Evolutionary conservation across 2,329 filamentous ascomycete genomes (phyloP), one percentile per base, ranked within the genome.

Genomic region (Penicillium sp.): DNA sequence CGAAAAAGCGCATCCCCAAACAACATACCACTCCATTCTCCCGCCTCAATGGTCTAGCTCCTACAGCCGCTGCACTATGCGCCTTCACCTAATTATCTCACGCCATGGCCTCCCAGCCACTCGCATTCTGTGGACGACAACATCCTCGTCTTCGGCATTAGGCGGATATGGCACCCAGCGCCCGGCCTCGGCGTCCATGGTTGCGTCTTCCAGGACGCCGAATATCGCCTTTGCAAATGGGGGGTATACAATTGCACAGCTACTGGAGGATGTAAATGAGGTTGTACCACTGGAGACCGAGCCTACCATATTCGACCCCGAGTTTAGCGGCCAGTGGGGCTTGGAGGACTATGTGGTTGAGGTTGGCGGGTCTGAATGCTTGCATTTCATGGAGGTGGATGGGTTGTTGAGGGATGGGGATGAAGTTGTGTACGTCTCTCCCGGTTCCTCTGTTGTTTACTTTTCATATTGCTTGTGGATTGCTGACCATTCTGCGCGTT

Each of bases 321-420:
- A 74, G 39, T 68, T 63, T 42, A 76, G 75, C 50, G 76, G 77
- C 8, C 73, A 92, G 60, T 96, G 92, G 91, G 92, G 91, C 0
- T 78, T 96, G 3, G 93, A 97, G 70, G 91, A 97, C 73, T 98
- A 98, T 75, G 85, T 85, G 8, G 91, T 96, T 34, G 90, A 96
- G 75, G 82, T 96, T 3, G 83, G 83, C n/a, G 87, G 85, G 48
- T 97, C 91, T 66, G 94, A 98, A 76, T 95, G 91, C 68, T 78
- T 97, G 58, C 94, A 97, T 77, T 98, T 91, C 69, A 89, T 91
- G 72, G 82, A 84, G 20, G 83, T 96, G 5, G 80, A 82, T 14
- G 83, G 84, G 47, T 80, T 95, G 10, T 79, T 96, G 59, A 89
- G 90, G 66, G 88, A 94, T 54, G 92, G 95, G 56, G 93, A 97